Base-by-base conservation (phyloP, 805 yeast species). In the Blastobotrys mokoenaii region DNA sequence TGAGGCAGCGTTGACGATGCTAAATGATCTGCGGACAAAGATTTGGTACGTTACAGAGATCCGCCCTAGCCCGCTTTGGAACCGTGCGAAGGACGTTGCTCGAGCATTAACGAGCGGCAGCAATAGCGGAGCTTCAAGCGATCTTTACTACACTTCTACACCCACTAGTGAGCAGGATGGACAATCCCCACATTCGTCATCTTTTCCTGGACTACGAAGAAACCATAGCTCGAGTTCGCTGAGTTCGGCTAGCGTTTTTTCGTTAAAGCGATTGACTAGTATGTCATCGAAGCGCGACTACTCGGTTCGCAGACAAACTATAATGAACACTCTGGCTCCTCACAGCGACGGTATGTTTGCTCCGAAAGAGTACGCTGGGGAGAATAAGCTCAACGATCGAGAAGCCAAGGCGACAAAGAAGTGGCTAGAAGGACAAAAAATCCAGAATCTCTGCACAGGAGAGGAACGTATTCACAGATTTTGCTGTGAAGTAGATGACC, bases 401-500 rank as follows among this genome's bases (percentile, higher is more conserved):
- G 68, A 64, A 38, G 58, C 63, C 3, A 65, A 63, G 12, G 44
- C 51, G 0, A 60, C 63, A 5, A 37, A 47, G 31, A 47, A 52
- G 17, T 64, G 57, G 56, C 46, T 64, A 40, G 51, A 57, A 12
- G 56, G 58, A 10, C 56, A 57, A 45, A 54, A 58, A 2, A 58
- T 60, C 18, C 65, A 61, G 38, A 63, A 62, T 38, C 51, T 63
- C 33, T 56, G 66, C 36, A 57, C 52, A 3, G 62, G 63, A 10
- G 69, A 64, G 43, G 69, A 64, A 45, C 45, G 55, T n/a, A 54
- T 64, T 29, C 68, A 62, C 34, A 46, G 69, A 12, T 63, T 58
- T 37, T 54, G 59, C 38, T 60, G 63, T 33, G 69, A 64, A 44
- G 49, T 63, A 3, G 64, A 58, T 11, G 51, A 44, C 15, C 51